phyloP scores from a whole-genome alignment of 192 early-diverging fungal genomes.

The Bifiguratus adelaidae region DNA sequence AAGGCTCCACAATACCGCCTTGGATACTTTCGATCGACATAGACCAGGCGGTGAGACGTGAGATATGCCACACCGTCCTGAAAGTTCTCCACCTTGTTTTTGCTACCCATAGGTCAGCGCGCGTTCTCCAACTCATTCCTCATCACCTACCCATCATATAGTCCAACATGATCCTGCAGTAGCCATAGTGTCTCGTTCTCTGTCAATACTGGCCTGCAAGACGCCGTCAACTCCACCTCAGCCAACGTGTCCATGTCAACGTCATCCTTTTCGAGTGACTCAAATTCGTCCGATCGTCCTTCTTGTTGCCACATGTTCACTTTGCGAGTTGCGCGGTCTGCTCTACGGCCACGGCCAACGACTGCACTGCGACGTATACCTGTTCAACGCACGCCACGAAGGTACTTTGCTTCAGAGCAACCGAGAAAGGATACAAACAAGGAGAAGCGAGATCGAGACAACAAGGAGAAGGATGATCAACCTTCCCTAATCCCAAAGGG shows the following conservation, averaged over 20 bases:
- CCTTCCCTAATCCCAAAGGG: conserved; percentile 45
- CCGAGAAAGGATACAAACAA: no score
- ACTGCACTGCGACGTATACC: no score
- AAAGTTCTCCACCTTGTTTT: conserved; percentile 43
- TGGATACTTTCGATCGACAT: conserved; percentile 53
- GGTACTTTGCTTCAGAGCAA: no score
- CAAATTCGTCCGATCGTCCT: no score
- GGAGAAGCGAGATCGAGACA: background rate
- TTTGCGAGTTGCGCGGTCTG: no score
- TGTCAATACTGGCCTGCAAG: conserved; percentile 40
- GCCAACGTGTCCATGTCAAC: conserved; percentile 33
- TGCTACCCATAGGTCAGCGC: conserved; percentile 19
- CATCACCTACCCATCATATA: conserved; percentile 52
- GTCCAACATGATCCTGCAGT: conserved; percentile 52
- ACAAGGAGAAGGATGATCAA: background rate
- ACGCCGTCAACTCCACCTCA: conserved; percentile 28
- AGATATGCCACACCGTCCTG: conserved; percentile 67
- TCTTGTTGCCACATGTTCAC: no score
- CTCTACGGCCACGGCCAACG: no score
- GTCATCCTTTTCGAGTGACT: no score
- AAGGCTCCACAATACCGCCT: background rate
- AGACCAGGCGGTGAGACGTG: conserved; percentile 68
- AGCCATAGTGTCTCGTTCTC: conserved; percentile 37
- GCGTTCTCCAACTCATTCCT: background rate
- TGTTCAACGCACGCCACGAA: no score